These are phyloP conservation scores for Alternaria incomplexa DNA, from an alignment of 2,329 filamentous ascomycete species.

Conservation along the genomic window DNA sequence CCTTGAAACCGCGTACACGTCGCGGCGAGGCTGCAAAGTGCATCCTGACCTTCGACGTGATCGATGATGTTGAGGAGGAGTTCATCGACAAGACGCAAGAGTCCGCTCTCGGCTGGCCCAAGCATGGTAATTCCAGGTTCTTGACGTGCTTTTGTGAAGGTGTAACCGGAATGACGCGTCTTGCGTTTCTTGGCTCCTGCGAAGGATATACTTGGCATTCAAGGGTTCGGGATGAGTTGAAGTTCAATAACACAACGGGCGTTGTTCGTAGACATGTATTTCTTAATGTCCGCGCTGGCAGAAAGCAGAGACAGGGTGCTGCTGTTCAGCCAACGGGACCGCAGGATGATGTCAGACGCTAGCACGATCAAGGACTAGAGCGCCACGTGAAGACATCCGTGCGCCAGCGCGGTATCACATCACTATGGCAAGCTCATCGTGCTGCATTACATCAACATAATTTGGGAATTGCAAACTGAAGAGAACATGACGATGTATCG, in stretches of 20 bases:
- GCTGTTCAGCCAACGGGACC: not conserved
- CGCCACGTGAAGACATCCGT: not conserved
- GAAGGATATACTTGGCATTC: constrained; percentile 31
- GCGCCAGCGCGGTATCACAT: not conserved
- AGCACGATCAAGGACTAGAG: not conserved
- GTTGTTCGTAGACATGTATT: not conserved
- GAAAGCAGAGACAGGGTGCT: not conserved
- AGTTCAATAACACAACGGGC: not conserved
- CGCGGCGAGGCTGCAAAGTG: constrained; percentile 37
- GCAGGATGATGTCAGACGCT: constrained; percentile 8
- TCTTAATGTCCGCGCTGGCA: not conserved
- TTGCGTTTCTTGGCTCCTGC: constrained; percentile 38
- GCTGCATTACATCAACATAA: not conserved
- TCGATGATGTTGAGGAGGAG: constrained; percentile 44
- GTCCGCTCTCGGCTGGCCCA: constrained; percentile 19
- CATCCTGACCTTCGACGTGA: constrained; percentile 28
- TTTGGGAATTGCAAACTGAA: not conserved
- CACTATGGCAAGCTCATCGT: not conserved
- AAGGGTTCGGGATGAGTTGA: not conserved
- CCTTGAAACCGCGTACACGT: constrained; percentile 39
- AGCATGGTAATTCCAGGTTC: constrained; percentile 20
- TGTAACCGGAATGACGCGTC: constrained; percentile 31
- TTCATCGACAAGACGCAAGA: constrained; percentile 43
- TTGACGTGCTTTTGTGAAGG: constrained; percentile 28
- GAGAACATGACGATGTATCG: not conserved